Percentiles rank a stretch among this genome's conserved stretches.
Evolutionary conservation across 208 protist species (phyloP).

Genomic region (Trypanosomatidae sp.): DNA sequence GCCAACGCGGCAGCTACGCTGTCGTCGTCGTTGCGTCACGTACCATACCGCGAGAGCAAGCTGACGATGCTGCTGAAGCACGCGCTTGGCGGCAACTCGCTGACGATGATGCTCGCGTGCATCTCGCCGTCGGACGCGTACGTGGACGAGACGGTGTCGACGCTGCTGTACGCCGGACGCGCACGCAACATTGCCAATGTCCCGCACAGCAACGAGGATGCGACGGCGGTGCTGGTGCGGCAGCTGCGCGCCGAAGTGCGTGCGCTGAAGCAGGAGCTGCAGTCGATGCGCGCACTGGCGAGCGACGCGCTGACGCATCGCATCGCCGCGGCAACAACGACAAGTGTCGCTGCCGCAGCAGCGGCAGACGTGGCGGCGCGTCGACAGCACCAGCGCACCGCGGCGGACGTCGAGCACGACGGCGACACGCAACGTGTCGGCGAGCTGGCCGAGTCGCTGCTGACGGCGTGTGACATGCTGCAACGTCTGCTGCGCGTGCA

Average conservation of each 20-base stretch:
- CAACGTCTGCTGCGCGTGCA: conserved; percentile 63
- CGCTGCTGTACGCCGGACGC: conserved; percentile 79
- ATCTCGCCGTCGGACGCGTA: conserved; percentile 75
- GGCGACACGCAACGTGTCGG: background rate
- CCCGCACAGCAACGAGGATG: conserved; percentile 74
- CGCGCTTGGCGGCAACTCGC: conserved; percentile 83
- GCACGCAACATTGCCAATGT: conserved; percentile 83
- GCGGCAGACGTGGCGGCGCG: conserved; percentile 1
- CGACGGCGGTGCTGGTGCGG: conserved; percentile 40
- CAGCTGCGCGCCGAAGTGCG: conserved; percentile 57
- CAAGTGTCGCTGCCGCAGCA: background rate
- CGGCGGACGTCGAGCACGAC: background rate
- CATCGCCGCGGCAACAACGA: background rate
- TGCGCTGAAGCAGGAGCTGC: conserved; percentile 67
- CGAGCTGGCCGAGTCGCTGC: conserved; percentile 55
- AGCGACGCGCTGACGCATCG: conserved; percentile 6
- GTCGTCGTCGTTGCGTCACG: conserved; percentile 90
- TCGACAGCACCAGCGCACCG: background rate
- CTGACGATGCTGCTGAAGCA: conserved; percentile 89
- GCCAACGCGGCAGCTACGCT: conserved; percentile 73
- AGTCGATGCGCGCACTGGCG: conserved; percentile 46
- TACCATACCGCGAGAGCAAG: conserved; percentile 85
- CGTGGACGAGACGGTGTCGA: conserved; percentile 83
- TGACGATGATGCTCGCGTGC: conserved; percentile 89
- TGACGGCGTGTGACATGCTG: conserved; percentile 64